These are phyloP conservation scores for Salvia rosmarinus DNA, from an alignment of 257 asterid species.

Conservation along the genomic window DNA sequence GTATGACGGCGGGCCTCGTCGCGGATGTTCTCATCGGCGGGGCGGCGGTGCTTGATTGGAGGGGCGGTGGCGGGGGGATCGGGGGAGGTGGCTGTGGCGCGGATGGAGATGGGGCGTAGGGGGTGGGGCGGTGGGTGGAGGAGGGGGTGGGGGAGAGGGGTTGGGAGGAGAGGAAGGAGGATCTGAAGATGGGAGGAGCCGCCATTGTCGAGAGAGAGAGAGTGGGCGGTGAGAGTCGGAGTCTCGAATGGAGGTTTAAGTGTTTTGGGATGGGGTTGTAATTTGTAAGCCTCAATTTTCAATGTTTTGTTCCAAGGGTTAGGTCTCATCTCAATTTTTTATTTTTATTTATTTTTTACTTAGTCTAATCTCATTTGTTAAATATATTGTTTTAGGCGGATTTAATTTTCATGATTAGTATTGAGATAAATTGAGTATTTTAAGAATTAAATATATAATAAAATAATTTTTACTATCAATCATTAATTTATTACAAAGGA, in stretches of 20 bases:
- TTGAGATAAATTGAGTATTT: too few species aligned
- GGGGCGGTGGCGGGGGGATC: slow-evolving; percentile 39
- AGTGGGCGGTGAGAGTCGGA: slow-evolving; percentile 25
- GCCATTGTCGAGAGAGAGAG: slow-evolving; percentile 52
- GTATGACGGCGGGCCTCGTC: slow-evolving; percentile 81
- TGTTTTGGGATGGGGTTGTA: slow-evolving; percentile 17
- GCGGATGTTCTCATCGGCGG: slow-evolving; percentile 73
- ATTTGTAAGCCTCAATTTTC: not conserved
- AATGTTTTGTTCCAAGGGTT: not conserved
- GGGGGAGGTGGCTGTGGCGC: slow-evolving; percentile 51
- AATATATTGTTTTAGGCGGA: too few species aligned
- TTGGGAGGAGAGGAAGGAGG: slow-evolving; percentile 60
- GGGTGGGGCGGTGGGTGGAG: slow-evolving; percentile 31
- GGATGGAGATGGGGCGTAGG: slow-evolving; percentile 38
- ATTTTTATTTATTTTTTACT: too few species aligned
- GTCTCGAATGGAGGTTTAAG: slow-evolving; percentile 3
- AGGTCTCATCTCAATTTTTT: not conserved
- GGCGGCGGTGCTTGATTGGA: slow-evolving; percentile 61
- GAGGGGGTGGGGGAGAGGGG: slow-evolving; percentile 42
- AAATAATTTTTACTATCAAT: too few species aligned
- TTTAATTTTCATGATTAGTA: too few species aligned
- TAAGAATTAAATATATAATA: too few species aligned
- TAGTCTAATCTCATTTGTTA: not conserved
- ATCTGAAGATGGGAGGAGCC: slow-evolving; percentile 66
- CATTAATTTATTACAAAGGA: too few species aligned